These are phyloP conservation scores for Fusarium tjaetaba DNA, from an alignment of 2,329 filamentous ascomycete species.

Conservation along the genomic window DNA sequence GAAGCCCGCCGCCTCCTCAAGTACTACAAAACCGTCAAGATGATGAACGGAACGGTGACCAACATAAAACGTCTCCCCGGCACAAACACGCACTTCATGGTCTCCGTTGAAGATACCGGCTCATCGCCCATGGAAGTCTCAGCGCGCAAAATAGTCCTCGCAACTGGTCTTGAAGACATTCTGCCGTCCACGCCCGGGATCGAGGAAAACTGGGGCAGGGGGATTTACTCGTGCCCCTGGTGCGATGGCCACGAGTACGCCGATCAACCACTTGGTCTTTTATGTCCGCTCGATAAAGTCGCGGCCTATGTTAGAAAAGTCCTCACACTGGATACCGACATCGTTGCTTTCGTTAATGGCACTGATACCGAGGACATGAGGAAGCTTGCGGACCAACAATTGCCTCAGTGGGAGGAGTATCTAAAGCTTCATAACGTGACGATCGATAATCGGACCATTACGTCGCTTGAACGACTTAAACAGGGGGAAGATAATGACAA, in stretches of 20 bases:
- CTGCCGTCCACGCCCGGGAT: constrained; percentile 66
- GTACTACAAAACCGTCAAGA: constrained; percentile 59
- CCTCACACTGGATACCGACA: constrained; percentile 63
- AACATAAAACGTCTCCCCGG: constrained; percentile 49
- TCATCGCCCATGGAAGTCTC: no score
- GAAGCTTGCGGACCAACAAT: constrained; percentile 50
- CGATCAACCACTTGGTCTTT: constrained; percentile 65
- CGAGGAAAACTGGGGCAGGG: constrained; percentile 64
- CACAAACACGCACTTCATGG: constrained; percentile 58
- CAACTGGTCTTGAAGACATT: constrained; percentile 65
- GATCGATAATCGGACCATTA: constrained; percentile 66
- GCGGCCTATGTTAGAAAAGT: constrained; percentile 61
- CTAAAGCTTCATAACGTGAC: constrained; percentile 60
- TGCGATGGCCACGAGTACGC: constrained; percentile 71
- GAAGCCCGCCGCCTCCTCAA: constrained; percentile 63
- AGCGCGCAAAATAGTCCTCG: constrained; percentile 65
- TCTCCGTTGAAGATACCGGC: constrained; percentile 32
- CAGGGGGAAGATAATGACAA: constrained; percentile 49
- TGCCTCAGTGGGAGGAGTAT: constrained; percentile 60
- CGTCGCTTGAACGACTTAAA: constrained; percentile 57
- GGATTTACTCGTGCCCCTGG: constrained; percentile 73
- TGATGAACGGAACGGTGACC: constrained; percentile 63
- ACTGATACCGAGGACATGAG: constrained; percentile 60
- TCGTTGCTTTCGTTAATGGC: constrained; percentile 69
- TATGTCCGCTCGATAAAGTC: constrained; percentile 57